Evolutionary conservation across 768 basidiomycete genomes (phyloP), one percentile per base, ranked within the genome.

Genomic region (Kwoniella mangroviensis): DNA sequence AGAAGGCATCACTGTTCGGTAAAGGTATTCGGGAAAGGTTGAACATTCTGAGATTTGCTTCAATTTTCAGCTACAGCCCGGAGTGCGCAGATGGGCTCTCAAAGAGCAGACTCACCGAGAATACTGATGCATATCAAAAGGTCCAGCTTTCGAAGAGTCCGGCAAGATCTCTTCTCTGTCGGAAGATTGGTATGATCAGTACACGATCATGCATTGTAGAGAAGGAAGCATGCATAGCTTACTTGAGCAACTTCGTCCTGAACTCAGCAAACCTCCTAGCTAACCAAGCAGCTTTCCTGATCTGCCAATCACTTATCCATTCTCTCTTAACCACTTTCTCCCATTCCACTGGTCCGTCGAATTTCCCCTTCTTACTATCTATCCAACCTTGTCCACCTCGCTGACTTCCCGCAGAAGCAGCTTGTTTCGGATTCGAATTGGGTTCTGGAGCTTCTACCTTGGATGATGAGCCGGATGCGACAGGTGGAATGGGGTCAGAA

Each of bases 261-360:
- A 75, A 74, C 56, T 77, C 77, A 15, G 76, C 73, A 68, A 74
- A 76, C 28, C 74, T 24, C 26, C 74, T 63, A 5, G 74, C 68
- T 22, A 97, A 84, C 90, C 92, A 95, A 15, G 93, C 90, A 0
- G 93, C 91, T 54, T 93, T 86, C 77, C 91, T 86, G 59, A 95
- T 84, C 82, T 98, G 95, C 92, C 93, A 94, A 19, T 88, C 86
- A 0, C 90, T 91, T 60, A 91, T 83, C 49, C 78, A 81, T 63
- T 77, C 84, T 63, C 61, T 68, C 60, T 71, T 69, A 10, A 68
- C 67, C n/a, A 70, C 69, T 17, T 75, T 60, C 41, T 76, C 74
- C 53, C 71, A 77, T 12, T 26, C 22, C 1, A 65, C 41, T 0
- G n/a, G 17, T 21, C 59, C 60, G 2, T 66, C 62, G 10, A 58